Evolutionary conservation across 148 eudicot genomes (phyloP), one percentile per base, ranked within the genome.

Genomic region (Polygonum maritimum): DNA sequence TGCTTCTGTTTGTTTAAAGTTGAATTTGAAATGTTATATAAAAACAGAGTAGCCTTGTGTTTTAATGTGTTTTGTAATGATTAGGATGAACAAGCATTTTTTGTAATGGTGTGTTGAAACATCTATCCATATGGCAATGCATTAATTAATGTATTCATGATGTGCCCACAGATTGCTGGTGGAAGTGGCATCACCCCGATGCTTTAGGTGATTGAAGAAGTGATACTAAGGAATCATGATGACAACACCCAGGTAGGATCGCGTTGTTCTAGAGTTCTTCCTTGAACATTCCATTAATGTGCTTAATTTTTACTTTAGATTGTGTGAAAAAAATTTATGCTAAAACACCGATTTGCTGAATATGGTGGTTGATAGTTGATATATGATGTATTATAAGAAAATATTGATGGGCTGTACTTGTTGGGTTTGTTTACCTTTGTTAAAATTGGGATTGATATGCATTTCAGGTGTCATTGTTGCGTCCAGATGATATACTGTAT

Each of bases 141-240:
- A 67, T 35, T 67, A 38, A 16, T 65, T 65, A 9, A 36, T 65
- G 2, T 18, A 36, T 65, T 65, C 10, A 4, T 18, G 35, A 15
- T 65, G 38, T 67, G 19, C 16, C 16, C 81, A 41, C 86, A 95
- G 99, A 89, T 96, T 84, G 99, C 99, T 74, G 99, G 99, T 75
- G 99, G 99, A 55, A 79, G 86, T 69, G 99, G 99, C 76, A 83
- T 96, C 74, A 91, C 99, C 76, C 99, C 99, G 55, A 96, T 96
- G 99, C 97, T 96, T 79, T 98, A 96, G 84, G 78, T 96, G 49
- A 91, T 86, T 73, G 98, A 96, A 26, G 31, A 26, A 80, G 97
- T 91, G 71, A 88, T 96, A 54, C 87, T 96, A 60, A 92, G 87
- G 85, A 96, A 92, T 82, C 91, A 94, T 40, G 94, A 96, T 78